Percentiles rank a stretch among this genome's conserved stretches.
phyloP scores from a whole-genome alignment of 805 yeast species.

The Trichomonascus vanleenenianus region DNA sequence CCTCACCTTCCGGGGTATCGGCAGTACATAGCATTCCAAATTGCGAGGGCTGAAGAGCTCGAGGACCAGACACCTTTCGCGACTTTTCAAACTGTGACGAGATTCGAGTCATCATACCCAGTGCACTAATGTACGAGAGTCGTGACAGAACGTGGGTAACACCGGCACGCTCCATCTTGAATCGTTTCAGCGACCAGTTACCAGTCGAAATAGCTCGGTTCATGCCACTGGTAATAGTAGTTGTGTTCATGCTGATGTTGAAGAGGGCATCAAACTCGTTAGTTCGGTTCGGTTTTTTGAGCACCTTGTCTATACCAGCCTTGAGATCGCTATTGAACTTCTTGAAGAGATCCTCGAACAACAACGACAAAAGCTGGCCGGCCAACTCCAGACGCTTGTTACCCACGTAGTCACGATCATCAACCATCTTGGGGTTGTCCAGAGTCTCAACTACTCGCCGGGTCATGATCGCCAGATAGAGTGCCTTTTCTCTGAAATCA shows the following conservation, averaged over 20 bases:
- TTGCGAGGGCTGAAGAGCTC: slow-evolving; percentile 98
- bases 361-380: slow-evolving; percentile 89
- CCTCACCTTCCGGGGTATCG: slow-evolving; percentile 99
- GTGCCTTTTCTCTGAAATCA: slow-evolving; percentile 89
- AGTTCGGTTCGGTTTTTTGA: slow-evolving; percentile 90
- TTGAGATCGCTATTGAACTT: slow-evolving; percentile 94
- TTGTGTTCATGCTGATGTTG: slow-evolving; percentile 83
- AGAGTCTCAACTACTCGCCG: slow-evolving; percentile 93
- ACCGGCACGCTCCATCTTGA: slow-evolving; percentile 99
- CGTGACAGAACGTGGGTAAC: slow-evolving; percentile 94
- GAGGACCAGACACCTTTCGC: slow-evolving; percentile 95
- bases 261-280: slow-evolving; percentile 91
- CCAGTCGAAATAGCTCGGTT: slow-evolving; percentile 98
- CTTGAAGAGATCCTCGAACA: slow-evolving; percentile 95
- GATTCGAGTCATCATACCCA: slow-evolving; percentile 99
- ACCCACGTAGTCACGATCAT: slow-evolving; percentile 97
- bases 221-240: slow-evolving; percentile 87
- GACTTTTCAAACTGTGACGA: slow-evolving; percentile 99
- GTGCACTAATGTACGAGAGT: slow-evolving; percentile 84
- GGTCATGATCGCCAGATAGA: slow-evolving; percentile 93
- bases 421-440: slow-evolving; percentile 91
- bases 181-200: slow-evolving; percentile 96
- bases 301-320: slow-evolving; percentile 85
- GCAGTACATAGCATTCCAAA: slow-evolving; percentile 98
- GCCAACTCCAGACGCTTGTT: slow-evolving; percentile 95